Evolutionary conservation across 768 basidiomycete species (phyloP).

Genomic region (Lenzites betulinus): DNA sequence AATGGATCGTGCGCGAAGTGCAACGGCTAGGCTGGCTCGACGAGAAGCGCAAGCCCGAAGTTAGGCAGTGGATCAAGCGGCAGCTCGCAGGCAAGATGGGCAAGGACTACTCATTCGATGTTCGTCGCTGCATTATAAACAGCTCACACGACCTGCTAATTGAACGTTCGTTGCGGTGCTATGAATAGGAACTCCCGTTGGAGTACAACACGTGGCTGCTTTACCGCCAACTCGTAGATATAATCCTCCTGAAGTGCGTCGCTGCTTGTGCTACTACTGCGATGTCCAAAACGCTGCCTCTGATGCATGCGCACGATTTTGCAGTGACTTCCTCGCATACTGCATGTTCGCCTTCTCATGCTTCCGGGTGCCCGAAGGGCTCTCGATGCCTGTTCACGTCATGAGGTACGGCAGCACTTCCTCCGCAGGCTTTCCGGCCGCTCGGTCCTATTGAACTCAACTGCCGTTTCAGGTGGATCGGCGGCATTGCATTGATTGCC

Average conservation of each 20-base stretch:
- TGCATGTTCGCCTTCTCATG: slow-evolving; percentile 94
- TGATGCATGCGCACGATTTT: not conserved
- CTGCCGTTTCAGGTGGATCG: slow-evolving; percentile 67
- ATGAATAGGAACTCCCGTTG: slow-evolving; percentile 72
- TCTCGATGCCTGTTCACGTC: slow-evolving; percentile 72
- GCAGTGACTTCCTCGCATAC: slow-evolving; percentile 91
- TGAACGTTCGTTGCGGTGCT: not conserved
- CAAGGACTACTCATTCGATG: slow-evolving; percentile 90
- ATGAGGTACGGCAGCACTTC: slow-evolving; percentile 55
- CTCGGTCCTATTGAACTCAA: slow-evolving; percentile 5
- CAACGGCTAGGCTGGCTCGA: slow-evolving; percentile 90
- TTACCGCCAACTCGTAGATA: slow-evolving; percentile 93
- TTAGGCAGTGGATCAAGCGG: slow-evolving; percentile 80
- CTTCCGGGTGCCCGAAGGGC: slow-evolving; percentile 80
- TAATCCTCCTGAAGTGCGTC: slow-evolving; percentile 91
- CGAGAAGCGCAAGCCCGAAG: slow-evolving; percentile 54
- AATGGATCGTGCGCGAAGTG: slow-evolving; percentile 87
- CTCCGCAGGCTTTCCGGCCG: not conserved
- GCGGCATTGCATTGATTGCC: slow-evolving; percentile 79
- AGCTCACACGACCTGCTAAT: slow-evolving; percentile 14
- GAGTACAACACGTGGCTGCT: slow-evolving; percentile 98
- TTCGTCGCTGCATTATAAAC: slow-evolving; percentile 39
- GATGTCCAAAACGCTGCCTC: too few species aligned
- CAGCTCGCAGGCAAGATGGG: slow-evolving; percentile 95
- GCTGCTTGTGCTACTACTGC: not conserved